Evolutionary conservation across 1,139 yeast species (phyloP).

Genomic region (Taphrina populina): DNA sequence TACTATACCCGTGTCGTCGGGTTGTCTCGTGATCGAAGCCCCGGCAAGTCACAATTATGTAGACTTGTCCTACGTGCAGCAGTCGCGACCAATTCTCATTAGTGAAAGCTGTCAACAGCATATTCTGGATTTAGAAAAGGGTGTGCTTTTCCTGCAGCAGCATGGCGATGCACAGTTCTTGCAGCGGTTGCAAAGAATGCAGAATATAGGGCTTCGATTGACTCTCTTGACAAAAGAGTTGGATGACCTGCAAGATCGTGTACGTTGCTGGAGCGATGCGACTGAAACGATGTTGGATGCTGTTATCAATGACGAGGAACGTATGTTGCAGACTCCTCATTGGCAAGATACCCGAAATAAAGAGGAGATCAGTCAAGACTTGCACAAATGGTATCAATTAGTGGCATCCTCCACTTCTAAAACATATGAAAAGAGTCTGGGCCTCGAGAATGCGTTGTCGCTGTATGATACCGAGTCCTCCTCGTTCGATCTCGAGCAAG

Average conservation of each 20-base stretch:
- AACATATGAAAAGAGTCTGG: too few species aligned
- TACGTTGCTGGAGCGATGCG: too few species aligned
- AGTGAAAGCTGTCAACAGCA: background rate
- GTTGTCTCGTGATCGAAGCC: background rate
- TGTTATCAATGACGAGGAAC: too few species aligned
- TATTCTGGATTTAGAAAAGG: conserved; percentile 4
- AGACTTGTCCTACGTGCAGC: background rate
- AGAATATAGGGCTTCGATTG: background rate
- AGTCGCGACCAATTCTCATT: background rate
- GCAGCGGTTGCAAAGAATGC: background rate
- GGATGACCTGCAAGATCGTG: background rate
- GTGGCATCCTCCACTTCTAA: too few species aligned
- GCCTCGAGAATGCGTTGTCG: background rate
- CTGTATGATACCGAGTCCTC: background rate
- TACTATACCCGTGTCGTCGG: background rate
- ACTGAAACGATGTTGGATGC: too few species aligned
- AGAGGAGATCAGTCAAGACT: too few species aligned
- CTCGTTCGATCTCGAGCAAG: conserved; percentile 1
- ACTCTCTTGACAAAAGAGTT: background rate
- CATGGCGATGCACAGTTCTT: background rate
- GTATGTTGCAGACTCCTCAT: too few species aligned
- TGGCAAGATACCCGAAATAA: too few species aligned
- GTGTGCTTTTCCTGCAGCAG: background rate
- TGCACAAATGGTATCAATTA: too few species aligned
- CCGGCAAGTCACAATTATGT: background rate